Evolutionary conservation across 768 basidiomycete species (phyloP).

Genomic region (Lepiota venenata): DNA sequence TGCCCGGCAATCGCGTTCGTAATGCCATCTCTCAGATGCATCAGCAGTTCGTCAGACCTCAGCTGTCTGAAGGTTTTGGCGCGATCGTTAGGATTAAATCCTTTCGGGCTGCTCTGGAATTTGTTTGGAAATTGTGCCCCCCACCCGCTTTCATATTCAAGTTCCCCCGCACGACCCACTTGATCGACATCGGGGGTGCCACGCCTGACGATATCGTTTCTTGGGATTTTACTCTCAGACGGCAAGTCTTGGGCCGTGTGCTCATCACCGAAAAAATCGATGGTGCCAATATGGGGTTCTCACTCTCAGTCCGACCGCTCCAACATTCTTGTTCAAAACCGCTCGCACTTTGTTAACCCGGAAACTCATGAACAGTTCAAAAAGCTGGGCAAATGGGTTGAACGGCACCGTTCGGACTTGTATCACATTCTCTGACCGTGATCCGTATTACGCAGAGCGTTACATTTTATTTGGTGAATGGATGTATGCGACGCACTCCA

Average conservation of each 20-base stretch:
- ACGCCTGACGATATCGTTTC: conserved; percentile 49
- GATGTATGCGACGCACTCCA: conserved; percentile 60
- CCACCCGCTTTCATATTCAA: conserved; percentile 37
- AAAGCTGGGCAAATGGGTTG: conserved; percentile 53
- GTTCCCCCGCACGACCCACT: conserved; percentile 59
- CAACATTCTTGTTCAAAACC: conserved; percentile 54
- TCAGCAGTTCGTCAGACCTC: conserved; percentile 39
- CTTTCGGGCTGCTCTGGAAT: conserved; percentile 47
- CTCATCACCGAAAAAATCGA: conserved; percentile 64
- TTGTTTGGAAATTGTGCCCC: conserved; percentile 41
- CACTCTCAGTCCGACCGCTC: conserved; percentile 44
- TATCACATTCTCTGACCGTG: conserved; percentile 39
- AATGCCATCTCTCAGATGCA: conserved; percentile 56
- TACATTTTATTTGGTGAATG: conserved; percentile 65
- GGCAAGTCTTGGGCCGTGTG: conserved; percentile 24
- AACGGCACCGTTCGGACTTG: conserved; percentile 42
- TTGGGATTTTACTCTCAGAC: conserved; percentile 18
- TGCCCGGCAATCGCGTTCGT: conserved; percentile 50
- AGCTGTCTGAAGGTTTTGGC: conserved; percentile 49
- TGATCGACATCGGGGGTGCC: conserved; percentile 55
- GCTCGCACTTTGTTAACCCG: conserved; percentile 56
- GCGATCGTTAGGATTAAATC: conserved; percentile 45
- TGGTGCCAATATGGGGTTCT: conserved; percentile 67
- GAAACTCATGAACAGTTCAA: conserved; percentile 60
- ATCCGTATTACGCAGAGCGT: conserved; percentile 51